phyloP scores from a whole-genome alignment of 2,329 filamentous ascomycete genomes.

The Apiospora aurea region DNA sequence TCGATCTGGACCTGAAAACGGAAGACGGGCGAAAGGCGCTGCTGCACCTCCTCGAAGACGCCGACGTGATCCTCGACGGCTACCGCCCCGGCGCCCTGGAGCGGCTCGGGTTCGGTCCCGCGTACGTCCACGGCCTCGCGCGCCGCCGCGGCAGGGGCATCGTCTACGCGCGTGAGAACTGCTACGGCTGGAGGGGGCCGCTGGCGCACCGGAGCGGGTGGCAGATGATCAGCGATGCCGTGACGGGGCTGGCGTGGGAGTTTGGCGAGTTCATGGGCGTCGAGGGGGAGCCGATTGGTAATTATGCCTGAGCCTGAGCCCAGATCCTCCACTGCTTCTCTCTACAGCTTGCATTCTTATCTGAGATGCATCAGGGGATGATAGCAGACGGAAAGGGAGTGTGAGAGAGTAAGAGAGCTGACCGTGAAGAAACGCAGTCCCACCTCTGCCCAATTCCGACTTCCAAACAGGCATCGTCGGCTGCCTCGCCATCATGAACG shows the following conservation, averaged over 20 bases:
- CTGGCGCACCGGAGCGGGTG: slow-evolving; percentile 55
- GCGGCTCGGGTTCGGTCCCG: slow-evolving; percentile 51
- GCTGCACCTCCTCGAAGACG: slow-evolving; percentile 50
- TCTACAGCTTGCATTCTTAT: too few relatives aligned
- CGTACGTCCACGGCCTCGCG: slow-evolving; percentile 49
- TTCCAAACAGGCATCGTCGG: slow-evolving; percentile 50
- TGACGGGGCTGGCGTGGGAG: slow-evolving; percentile 40
- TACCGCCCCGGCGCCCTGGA: slow-evolving; percentile 57
- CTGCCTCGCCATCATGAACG: slow-evolving; percentile 48
- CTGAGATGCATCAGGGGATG: slow-evolving; percentile 28
- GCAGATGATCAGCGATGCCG: slow-evolving; percentile 60
- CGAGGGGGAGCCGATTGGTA: slow-evolving; percentile 28
- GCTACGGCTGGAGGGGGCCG: slow-evolving; percentile 59
- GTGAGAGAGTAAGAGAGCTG: slow-evolving; percentile 48
- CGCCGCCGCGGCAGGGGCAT: slow-evolving; percentile 50
- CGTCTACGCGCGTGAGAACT: slow-evolving; percentile 58
- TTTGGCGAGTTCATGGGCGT: slow-evolving; percentile 41
- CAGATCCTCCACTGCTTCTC: too few relatives aligned
- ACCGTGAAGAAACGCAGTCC: slow-evolving; percentile 38
- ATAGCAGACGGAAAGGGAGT: slow-evolving; percentile 25
- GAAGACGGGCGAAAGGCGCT: slow-evolving; percentile 48
- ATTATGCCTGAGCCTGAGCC: slow-evolving; percentile 25
- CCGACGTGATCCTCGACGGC: slow-evolving; percentile 58
- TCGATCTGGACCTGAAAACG: slow-evolving; percentile 50
- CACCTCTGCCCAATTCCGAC: slow-evolving; percentile 43